Conservation (phyloP, 176 grass and related monocot genomes). For the Bonia amplexicaulis region DNA sequence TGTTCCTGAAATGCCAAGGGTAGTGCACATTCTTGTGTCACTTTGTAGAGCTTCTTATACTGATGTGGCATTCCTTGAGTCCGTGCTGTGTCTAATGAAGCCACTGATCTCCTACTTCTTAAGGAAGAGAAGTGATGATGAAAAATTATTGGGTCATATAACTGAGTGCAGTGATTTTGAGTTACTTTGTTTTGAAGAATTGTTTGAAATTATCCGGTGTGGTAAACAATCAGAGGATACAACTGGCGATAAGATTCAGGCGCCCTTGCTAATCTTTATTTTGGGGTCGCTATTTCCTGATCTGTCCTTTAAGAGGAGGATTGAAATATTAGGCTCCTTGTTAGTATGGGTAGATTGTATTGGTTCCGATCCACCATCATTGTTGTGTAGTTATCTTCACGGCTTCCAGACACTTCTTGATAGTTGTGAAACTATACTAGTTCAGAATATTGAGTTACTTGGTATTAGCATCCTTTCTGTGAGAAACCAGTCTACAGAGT, state of each 20-base stretch:
- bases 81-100: conserved; percentile 63
- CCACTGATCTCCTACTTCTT: conserved; percentile 75
- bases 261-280: conserved; percentile 75
- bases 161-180: conserved; percentile 62
- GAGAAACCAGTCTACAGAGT: conserved; percentile 23
- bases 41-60: conserved; percentile 87
- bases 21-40: conserved; percentile 82
- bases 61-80: conserved; percentile 88
- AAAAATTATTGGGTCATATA: conserved; percentile 45
- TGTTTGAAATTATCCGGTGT: conserved; percentile 57
- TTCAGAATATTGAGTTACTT: conserved; percentile 50
- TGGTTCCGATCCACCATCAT: conserved; percentile 46
- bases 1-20: conserved; percentile 79
- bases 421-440: conserved; percentile 53
- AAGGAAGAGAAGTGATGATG: conserved; percentile 46
- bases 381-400: conserved; percentile 55
- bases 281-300: conserved; percentile 73
- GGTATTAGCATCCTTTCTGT: conserved; percentile 35
- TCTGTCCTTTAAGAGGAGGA: conserved; percentile 82
- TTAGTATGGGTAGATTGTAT: conserved; percentile 58
- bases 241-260: conserved; percentile 42
- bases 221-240: conserved; percentile 44
- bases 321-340: conserved; percentile 58
- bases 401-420: conserved; percentile 57
- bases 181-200: conserved; percentile 81